Conservation (phyloP, 208 protist species). For the Wallacemonas sp. region DNA sequence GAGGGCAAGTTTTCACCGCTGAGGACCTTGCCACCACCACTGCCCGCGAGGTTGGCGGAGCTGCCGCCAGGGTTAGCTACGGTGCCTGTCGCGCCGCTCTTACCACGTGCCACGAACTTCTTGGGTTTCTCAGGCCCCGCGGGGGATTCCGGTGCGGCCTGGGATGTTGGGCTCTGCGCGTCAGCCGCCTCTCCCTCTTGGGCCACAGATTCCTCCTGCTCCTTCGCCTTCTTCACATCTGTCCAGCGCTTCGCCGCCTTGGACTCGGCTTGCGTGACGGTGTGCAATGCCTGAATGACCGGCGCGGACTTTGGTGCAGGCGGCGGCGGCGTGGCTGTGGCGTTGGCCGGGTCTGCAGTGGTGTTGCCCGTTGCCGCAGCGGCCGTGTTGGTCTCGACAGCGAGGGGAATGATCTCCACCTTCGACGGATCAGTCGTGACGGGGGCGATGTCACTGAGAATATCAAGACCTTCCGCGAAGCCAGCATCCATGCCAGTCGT, state of each 20-base stretch:
- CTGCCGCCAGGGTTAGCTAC: slow-evolving; percentile 20
- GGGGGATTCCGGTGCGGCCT: slow-evolving; percentile 3
- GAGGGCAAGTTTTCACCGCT: slow-evolving; percentile 59
- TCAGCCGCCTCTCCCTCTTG: slow-evolving; percentile 11
- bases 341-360: not conserved
- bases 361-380: not conserved
- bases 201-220: slow-evolving; percentile 21
- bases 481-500: slow-evolving; percentile 37
- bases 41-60: slow-evolving; percentile 12
- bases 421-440: not conserved
- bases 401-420: not conserved
- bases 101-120: slow-evolving; percentile 77
- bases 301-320: slow-evolving; percentile 18
- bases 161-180: slow-evolving; percentile 1
- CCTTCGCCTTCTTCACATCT: slow-evolving; percentile 22
- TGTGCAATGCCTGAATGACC: slow-evolving; percentile 13
- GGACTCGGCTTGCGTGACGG: slow-evolving; percentile 13
- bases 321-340: slow-evolving; percentile 15
- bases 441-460: slow-evolving; percentile 21
- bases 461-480: slow-evolving; percentile 37
- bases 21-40: slow-evolving; percentile 19
- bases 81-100: slow-evolving; percentile 56
- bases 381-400: not conserved
- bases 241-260: slow-evolving; percentile 58
- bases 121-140: slow-evolving; percentile 31